Conservation (phyloP, 2,329 filamentous ascomycete species). For the Bipolaris zeicola region DNA sequence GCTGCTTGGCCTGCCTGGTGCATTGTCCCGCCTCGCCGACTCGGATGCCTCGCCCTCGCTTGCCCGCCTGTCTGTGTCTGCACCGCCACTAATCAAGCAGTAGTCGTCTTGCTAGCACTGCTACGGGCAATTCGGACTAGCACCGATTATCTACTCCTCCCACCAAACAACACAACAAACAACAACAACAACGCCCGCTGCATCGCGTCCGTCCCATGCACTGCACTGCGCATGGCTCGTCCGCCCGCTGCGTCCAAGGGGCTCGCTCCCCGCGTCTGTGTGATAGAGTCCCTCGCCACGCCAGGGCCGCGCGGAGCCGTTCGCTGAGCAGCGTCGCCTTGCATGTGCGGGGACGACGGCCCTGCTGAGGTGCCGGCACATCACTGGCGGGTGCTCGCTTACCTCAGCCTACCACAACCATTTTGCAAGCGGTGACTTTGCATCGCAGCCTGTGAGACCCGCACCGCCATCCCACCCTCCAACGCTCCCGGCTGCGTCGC, state of each 20-base stretch:
- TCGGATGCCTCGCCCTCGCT: not conserved
- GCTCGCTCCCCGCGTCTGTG: too few species aligned
- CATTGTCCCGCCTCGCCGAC: conserved; percentile 12
- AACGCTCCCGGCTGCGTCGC: conserved; percentile 31
- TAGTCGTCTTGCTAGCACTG: not conserved
- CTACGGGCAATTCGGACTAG: too few species aligned
- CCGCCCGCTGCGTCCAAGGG: not conserved
- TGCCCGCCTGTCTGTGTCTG: not conserved
- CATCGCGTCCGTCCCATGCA: not conserved
- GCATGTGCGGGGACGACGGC: not conserved
- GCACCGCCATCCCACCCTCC: conserved; percentile 19
- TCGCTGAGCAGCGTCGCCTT: not conserved
- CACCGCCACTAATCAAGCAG: not conserved
- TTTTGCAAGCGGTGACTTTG: conserved; percentile 23
- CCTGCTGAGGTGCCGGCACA: not conserved
- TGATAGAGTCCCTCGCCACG: too few species aligned
- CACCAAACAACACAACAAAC: not conserved
- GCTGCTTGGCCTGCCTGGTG: not conserved
- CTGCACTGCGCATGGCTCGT: not conserved
- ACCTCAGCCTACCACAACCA: conserved; percentile 22
- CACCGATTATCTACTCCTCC: too few species aligned
- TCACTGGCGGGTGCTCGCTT: conserved; percentile 17
- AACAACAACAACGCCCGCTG: not conserved
- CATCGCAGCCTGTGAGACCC: conserved; percentile 26
- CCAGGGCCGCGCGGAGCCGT: too few species aligned